phyloP scores from a whole-genome alignment of 2,329 filamentous ascomycete genomes.

The Verticillium nubilum region DNA sequence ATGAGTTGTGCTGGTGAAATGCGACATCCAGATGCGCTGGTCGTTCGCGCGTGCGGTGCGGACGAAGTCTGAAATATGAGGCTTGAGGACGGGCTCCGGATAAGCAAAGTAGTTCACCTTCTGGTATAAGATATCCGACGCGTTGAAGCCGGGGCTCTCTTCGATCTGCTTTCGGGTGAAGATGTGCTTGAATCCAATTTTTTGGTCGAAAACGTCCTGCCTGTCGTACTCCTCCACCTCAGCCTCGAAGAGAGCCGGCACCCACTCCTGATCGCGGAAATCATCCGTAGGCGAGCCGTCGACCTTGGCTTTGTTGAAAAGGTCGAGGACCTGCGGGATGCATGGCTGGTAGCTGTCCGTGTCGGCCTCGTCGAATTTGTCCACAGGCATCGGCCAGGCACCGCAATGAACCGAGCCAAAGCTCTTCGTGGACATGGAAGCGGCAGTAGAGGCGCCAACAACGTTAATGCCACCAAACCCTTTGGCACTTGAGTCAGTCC shows the following conservation, averaged over 20 bases:
- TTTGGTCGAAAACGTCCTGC: slow-evolving; percentile 9
- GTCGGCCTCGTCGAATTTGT: slow-evolving; percentile 28
- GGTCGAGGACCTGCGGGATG: slow-evolving; percentile 19
- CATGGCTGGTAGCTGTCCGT: slow-evolving; percentile 32
- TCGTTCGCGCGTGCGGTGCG: slow-evolving; percentile 16
- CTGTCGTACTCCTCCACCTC: slow-evolving; percentile 14
- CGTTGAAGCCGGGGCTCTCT: background rate
- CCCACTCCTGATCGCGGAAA: slow-evolving; percentile 12
- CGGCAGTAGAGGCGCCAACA: slow-evolving; percentile 24
- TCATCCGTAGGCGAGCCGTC: background rate
- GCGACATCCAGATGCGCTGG: slow-evolving; percentile 26
- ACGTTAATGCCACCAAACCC: slow-evolving; percentile 22
- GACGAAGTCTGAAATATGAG: slow-evolving; percentile 19
- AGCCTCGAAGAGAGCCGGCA: slow-evolving; percentile 12
- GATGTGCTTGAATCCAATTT: slow-evolving; percentile 14
- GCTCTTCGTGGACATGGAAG: slow-evolving; percentile 30
- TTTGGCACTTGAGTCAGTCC: slow-evolving; percentile 1
- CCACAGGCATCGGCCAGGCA: slow-evolving; percentile 25
- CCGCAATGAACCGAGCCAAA: slow-evolving; percentile 27
- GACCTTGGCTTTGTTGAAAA: slow-evolving; percentile 12
- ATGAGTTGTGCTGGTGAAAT: slow-evolving; percentile 31
- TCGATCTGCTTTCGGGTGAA: background rate
- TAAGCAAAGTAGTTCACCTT: slow-evolving; percentile 36
- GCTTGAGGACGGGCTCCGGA: slow-evolving; percentile 31
- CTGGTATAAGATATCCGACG: background rate